These are phyloP conservation scores for Spizellomyces sp. DNA, from an alignment of 192 early-diverging fungal species.

Conservation along the genomic window DNA sequence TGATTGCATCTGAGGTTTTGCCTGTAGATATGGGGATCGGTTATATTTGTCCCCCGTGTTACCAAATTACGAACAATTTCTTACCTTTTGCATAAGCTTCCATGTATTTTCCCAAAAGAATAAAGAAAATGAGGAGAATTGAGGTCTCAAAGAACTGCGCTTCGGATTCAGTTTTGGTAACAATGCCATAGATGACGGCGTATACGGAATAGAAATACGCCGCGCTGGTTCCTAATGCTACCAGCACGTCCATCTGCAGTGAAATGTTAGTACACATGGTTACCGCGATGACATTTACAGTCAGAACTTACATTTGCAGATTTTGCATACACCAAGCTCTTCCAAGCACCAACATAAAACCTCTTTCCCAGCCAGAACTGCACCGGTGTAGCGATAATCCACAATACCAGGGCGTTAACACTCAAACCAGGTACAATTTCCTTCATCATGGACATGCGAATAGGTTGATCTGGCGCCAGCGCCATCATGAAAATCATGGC, in stretches of 20 bases:
- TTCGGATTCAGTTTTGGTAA: slow-evolving; percentile 11
- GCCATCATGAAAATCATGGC: slow-evolving; percentile 76
- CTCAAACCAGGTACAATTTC: slow-evolving; percentile 60
- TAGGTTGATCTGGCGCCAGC: slow-evolving; percentile 50
- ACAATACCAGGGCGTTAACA: slow-evolving; percentile 53
- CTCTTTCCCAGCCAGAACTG: slow-evolving; percentile 71
- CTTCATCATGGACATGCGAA: slow-evolving; percentile 45
- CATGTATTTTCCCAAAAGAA: slow-evolving; percentile 80
- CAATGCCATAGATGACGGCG: slow-evolving; percentile 41
- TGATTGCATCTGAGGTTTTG: slow-evolving; percentile 73
- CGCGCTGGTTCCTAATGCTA: slow-evolving; percentile 72
- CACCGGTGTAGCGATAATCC: slow-evolving; percentile 68
- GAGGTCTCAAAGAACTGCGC: slow-evolving; percentile 73
- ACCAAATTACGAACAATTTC: neutral
- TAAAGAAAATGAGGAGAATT: slow-evolving; percentile 78
- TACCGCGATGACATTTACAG: slow-evolving; percentile 73
- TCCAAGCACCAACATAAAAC: slow-evolving; percentile 70
- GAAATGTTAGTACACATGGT: slow-evolving; percentile 61
- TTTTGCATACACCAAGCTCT: slow-evolving; percentile 57
- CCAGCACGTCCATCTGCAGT: slow-evolving; percentile 73
- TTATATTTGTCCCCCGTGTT: too few species aligned
- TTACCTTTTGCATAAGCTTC: slow-evolving; percentile 77
- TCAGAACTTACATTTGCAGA: slow-evolving; percentile 58
- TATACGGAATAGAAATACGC: slow-evolving; percentile 70
- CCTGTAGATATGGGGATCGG: slow-evolving; percentile 11